Evolutionary conservation across 176 grass and related monocot species (phyloP), one percentile per base, ranked within the genome.

Genomic region (Eleusine coracana): DNA sequence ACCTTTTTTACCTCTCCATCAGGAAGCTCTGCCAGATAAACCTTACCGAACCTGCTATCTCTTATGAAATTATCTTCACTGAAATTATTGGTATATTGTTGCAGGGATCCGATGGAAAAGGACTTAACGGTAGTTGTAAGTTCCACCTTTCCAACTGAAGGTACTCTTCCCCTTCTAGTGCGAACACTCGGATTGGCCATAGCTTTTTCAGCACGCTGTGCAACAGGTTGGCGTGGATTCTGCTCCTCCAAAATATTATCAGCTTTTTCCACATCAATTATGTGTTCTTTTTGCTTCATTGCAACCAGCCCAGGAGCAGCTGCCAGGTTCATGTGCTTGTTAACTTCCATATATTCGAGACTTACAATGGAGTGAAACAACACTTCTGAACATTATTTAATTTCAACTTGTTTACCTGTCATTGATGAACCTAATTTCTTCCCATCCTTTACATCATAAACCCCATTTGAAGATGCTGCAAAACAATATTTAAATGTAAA

Each of bases 71-170:
- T 99, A 78, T 94, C 74, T 88, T 96, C 91, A 54, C 70, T 86
- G 78, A 99, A 99, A 94, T 85, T 92, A 48, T 91, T 86, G 37
- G 93, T 99, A 84, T 92, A 96, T 74, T 99, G 93, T 71, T 96
- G 93, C 72, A 99, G 91, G 59, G 89, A 83, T 63, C 87, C 85
- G 56, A 99, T 77, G 50, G 97, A 92, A 75, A 92, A 99, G 34
- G 97, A 99, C 77, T 87, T 89, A 44, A 87, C 87, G 45, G 91
- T 89, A 83, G 85, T 99, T 66, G 80, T 68, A 9, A 87, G 66
- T 36, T 83, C 86, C 65, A 93, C 69, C 38, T 77, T 88, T 73
- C 87, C 86, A 44, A 70, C 76, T 71, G 81, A 85, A 86, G 84
- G 76, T 42, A 79, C 66, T 63, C 77, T 89, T 38, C 81, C 77